phyloP scores from a whole-genome alignment of 169 alveolate genomes.

The Besnoitia besnoiti region DNA sequence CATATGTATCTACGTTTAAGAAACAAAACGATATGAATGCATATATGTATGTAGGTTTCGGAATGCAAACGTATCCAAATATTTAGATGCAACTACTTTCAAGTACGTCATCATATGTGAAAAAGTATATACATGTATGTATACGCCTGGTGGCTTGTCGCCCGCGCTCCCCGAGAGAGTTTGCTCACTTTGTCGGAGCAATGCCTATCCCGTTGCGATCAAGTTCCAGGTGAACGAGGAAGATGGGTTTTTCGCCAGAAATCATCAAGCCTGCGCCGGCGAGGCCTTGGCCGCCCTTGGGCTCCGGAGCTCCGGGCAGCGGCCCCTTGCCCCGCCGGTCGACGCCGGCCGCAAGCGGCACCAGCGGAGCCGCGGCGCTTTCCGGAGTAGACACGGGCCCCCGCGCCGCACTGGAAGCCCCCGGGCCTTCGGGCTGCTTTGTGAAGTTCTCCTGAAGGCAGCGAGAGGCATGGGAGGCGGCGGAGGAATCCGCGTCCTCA shows the following conservation, averaged over 20 bases:
- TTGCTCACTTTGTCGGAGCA: constrained; percentile 31
- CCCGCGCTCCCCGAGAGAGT: background rate
- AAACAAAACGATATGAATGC: background rate
- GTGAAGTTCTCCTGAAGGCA: too few relatives aligned
- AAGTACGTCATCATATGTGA: too few relatives aligned
- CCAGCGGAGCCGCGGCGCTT: too few relatives aligned
- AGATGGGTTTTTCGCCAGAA: background rate
- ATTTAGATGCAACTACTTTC: too few relatives aligned
- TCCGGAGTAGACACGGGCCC: too few relatives aligned
- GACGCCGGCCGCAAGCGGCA: too few relatives aligned
- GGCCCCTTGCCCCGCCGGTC: too few relatives aligned
- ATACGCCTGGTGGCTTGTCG: background rate
- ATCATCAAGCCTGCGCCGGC: background rate
- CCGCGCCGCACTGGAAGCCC: too few relatives aligned
- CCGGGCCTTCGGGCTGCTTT: too few relatives aligned
- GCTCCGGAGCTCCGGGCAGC: too few relatives aligned
- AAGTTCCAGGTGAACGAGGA: constrained; percentile 29
- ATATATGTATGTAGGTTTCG: background rate
- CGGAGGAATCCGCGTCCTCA: too few relatives aligned
- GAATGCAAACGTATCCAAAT: background rate
- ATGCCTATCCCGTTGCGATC: background rate
- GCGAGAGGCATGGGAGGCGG: too few relatives aligned
- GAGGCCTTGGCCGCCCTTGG: constrained; percentile 19
- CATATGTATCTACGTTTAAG: background rate
- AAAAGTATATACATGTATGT: background rate